phyloP scores from a whole-genome alignment of 495 filamentous ascomycete species.

The Antarctomyces pellizariae region DNA sequence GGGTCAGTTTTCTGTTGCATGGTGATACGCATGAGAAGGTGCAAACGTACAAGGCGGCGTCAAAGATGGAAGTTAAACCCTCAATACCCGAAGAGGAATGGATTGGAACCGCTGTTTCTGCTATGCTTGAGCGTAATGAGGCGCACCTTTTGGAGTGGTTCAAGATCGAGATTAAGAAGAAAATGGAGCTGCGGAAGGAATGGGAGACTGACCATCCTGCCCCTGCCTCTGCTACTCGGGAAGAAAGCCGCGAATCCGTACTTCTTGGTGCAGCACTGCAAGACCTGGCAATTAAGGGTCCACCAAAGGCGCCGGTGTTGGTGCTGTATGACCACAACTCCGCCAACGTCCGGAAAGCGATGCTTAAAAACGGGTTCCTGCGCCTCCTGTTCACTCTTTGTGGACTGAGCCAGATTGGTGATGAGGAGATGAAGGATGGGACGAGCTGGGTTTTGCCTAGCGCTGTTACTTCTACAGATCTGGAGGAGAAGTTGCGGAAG shows the following conservation, averaged over 20 bases:
- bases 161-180: slow-evolving; percentile 44
- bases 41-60: slow-evolving; percentile 30
- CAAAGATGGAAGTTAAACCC: slow-evolving; percentile 61
- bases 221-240: slow-evolving; percentile 8
- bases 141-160: slow-evolving; percentile 61
- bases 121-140: slow-evolving; percentile 53
- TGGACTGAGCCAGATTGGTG: slow-evolving; percentile 44
- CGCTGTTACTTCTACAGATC: slow-evolving; percentile 29
- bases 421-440: slow-evolving; percentile 42
- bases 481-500: slow-evolving; percentile 34
- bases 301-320: slow-evolving; percentile 15
- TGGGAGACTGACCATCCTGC: slow-evolving; percentile 13
- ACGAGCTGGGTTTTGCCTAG: slow-evolving; percentile 64
- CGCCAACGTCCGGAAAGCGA: slow-evolving; percentile 39
- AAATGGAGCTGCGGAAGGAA: slow-evolving; percentile 28
- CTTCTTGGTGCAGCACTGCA: too few species aligned
- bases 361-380: slow-evolving; percentile 79
- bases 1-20: slow-evolving; percentile 68
- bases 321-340: slow-evolving; percentile 46
- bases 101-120: slow-evolving; percentile 54
- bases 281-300: too few species aligned
- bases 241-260: slow-evolving; percentile 3
- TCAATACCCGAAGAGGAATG: slow-evolving; percentile 40
- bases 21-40: slow-evolving; percentile 66
- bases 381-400: slow-evolving; percentile 63